Conservation (phyloP, 352 stramenopile species). For the Globisporangium carolinianum region DNA sequence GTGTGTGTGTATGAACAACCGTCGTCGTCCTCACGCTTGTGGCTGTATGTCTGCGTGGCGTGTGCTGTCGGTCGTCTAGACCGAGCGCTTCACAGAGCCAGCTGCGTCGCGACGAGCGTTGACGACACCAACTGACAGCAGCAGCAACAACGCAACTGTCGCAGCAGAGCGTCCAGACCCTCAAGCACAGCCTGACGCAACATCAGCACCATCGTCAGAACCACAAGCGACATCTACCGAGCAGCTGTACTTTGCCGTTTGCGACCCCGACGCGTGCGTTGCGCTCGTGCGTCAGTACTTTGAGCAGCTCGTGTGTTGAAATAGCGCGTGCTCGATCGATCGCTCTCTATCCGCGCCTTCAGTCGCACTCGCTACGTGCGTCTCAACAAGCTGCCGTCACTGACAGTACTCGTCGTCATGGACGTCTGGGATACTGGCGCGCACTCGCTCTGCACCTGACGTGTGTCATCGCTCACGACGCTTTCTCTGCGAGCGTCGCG, state of each 20-base stretch:
- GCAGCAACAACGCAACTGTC: too few species aligned
- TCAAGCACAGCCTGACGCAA: not conserved
- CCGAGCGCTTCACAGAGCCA: constrained; percentile 3
- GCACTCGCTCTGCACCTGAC: too few species aligned
- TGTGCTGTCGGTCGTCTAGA: not conserved
- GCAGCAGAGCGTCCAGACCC: not conserved
- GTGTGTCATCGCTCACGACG: not conserved
- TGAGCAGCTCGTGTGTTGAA: constrained; percentile 11
- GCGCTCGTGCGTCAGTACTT: constrained; percentile 13
- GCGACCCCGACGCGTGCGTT: constrained; percentile 12
- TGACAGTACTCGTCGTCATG: too few species aligned
- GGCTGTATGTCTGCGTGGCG: not conserved
- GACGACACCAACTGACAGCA: too few species aligned
- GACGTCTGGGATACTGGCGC: too few species aligned
- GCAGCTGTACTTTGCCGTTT: constrained; percentile 13
- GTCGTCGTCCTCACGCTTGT: not conserved
- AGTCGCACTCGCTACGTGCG: too few species aligned
- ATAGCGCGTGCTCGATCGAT: too few species aligned
- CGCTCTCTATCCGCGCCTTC: too few species aligned
- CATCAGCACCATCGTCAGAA: not conserved
- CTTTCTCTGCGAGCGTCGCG: constrained; percentile 1
- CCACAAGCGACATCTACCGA: not conserved
- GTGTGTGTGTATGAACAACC: too few species aligned
- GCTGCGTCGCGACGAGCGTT: not conserved
- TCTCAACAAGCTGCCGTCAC: too few species aligned